A percentile compares a stretch with the other conserved stretches of the same genome.
Conservation (phyloP, 164 flowering plant species). For the Stephania cephalantha region DNA sequence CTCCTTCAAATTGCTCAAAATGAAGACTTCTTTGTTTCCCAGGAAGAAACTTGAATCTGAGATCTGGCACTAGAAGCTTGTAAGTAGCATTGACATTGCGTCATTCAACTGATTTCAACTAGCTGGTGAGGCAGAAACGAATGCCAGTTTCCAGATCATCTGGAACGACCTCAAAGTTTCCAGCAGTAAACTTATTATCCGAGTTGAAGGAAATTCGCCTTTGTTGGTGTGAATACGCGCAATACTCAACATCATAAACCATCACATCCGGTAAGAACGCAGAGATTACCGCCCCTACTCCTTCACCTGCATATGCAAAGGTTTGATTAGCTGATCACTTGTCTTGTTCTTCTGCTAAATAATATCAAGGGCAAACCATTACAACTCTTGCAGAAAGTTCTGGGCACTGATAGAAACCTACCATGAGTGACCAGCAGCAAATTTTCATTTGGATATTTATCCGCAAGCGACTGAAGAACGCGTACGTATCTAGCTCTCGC, state of each 20-base stretch:
- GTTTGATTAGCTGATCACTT: background rate
- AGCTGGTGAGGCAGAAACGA: slow-evolving; percentile 8
- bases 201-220: slow-evolving; percentile 31
- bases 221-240: slow-evolving; percentile 46
- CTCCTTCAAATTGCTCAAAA: too few species aligned
- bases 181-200: slow-evolving; percentile 28
- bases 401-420: slow-evolving; percentile 20
- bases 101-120: background rate
- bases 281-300: slow-evolving; percentile 57
- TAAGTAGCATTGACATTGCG: too few species aligned
- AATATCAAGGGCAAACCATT: background rate
- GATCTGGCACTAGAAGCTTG: too few species aligned
- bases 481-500: slow-evolving; percentile 50
- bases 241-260: slow-evolving; percentile 60
- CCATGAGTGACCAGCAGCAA: slow-evolving; percentile 84
- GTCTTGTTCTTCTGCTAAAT: background rate
- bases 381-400: too few species aligned
- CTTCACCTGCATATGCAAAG: slow-evolving; percentile 49
- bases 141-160: slow-evolving; percentile 31
- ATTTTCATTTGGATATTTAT: slow-evolving; percentile 67
- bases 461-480: slow-evolving; percentile 55
- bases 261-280: slow-evolving; percentile 28
- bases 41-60: too few species aligned
- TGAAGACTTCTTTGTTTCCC: too few species aligned
- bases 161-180: slow-evolving; percentile 35